Percentiles rank a stretch among this genome's conserved stretches.
phyloP scores from a whole-genome alignment of 352 stramenopile genomes.

The Phytopythium aichiense region DNA sequence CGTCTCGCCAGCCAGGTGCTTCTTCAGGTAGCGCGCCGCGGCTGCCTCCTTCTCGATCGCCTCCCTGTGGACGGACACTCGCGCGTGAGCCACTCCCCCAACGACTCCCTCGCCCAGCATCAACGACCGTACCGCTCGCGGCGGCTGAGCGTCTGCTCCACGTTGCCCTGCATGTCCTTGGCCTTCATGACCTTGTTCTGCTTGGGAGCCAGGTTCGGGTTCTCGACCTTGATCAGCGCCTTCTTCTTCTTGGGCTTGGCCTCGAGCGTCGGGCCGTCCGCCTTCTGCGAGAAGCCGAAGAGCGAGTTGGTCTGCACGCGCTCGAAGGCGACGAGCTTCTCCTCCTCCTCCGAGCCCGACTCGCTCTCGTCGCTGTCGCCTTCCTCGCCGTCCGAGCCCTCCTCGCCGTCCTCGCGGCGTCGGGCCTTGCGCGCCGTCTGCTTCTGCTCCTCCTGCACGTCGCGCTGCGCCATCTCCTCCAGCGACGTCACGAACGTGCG shows the following conservation, averaged over 20 bases:
- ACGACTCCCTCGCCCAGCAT: not conserved
- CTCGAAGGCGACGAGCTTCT: slow-evolving; percentile 64
- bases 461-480: slow-evolving; percentile 78
- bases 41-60: slow-evolving; percentile 82
- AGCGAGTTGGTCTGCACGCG: slow-evolving; percentile 72
- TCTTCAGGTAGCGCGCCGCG: slow-evolving; percentile 75
- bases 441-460: slow-evolving; percentile 73
- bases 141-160: slow-evolving; percentile 72
- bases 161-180: slow-evolving; percentile 69
- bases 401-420: slow-evolving; percentile 34
- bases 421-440: slow-evolving; percentile 64
- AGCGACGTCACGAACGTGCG: slow-evolving; percentile 81
- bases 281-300: slow-evolving; percentile 62
- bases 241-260: slow-evolving; percentile 65
- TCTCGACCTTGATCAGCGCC: slow-evolving; percentile 73
- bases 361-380: slow-evolving; percentile 50
- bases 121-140: slow-evolving; percentile 50
- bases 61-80: slow-evolving; percentile 26
- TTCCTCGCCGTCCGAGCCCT: slow-evolving; percentile 40
- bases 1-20: slow-evolving; percentile 82
- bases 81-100: not conserved
- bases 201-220: slow-evolving; percentile 71
- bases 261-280: slow-evolving; percentile 52
- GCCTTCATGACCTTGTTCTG: slow-evolving; percentile 85
- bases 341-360: slow-evolving; percentile 18